phyloP scores from a whole-genome alignment of 768 basidiomycete species.

The Postia placenta region DNA sequence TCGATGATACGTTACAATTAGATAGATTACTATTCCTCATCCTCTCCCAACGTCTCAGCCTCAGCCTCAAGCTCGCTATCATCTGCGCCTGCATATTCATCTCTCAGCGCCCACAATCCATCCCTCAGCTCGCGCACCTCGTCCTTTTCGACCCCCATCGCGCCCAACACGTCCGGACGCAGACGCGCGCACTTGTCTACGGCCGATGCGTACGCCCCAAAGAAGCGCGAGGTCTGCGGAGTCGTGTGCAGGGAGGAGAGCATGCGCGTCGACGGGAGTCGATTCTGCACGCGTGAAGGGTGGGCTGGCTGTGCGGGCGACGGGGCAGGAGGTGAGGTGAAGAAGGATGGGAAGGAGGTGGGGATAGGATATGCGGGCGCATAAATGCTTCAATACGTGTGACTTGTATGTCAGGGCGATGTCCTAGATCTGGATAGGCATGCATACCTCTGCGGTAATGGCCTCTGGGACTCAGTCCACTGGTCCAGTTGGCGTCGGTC shows the following conservation, averaged over 20 bases:
- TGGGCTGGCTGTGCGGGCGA: constrained; percentile 8
- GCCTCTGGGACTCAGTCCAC: constrained; percentile 30
- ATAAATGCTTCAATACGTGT: constrained; percentile 41
- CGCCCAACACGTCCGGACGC: constrained; percentile 27
- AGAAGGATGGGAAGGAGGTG: constrained; percentile 50
- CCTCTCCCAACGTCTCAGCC: constrained; percentile 20
- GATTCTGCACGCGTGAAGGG: no score
- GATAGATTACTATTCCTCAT: constrained; percentile 22
- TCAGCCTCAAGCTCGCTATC: constrained; percentile 15
- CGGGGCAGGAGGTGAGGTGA: constrained; percentile 16
- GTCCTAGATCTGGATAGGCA: constrained; percentile 2
- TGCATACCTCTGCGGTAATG: constrained; percentile 34
- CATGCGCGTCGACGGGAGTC: constrained; percentile 15
- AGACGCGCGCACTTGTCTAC: constrained; percentile 39
- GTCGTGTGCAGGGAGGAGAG: constrained; percentile 44
- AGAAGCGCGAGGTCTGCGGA: constrained; percentile 31
- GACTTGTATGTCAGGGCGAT: no score
- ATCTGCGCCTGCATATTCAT: constrained; percentile 31
- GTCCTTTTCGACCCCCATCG: constrained; percentile 42
- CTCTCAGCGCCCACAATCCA: constrained; percentile 55
- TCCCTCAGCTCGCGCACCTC: constrained; percentile 52
- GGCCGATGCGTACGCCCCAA: constrained; percentile 48
- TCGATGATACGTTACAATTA: no score
- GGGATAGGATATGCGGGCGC: constrained; percentile 52
- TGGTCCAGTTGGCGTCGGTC: constrained; percentile 32